Evolutionary conservation across 2,329 filamentous ascomycete genomes (phyloP), one percentile per base, ranked within the genome.

Genomic region (Coniosporium tulheliwenetii): DNA sequence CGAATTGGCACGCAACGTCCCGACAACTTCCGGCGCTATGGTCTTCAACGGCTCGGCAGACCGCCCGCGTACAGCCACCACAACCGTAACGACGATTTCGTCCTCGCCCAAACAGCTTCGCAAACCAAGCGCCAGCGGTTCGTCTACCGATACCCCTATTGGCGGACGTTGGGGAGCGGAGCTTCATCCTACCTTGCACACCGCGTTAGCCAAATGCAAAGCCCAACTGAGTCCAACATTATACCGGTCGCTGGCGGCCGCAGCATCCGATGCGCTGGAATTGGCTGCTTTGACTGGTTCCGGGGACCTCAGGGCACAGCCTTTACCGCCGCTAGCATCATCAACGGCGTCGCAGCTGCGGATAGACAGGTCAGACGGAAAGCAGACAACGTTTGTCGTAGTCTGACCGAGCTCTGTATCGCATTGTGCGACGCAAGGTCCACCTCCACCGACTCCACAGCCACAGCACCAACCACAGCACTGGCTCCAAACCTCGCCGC

Each of bases 341-440:
- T 71, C 39, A 72, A 79, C 43, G 75, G 79, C 29, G 61, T 64
- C 16, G 59, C 63, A 10, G 67, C 66, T 1, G 79, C 83, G 1
- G 89, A 98, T 56, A 77, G 91, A 39, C 85, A 93, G 55, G 69
- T 94, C 12, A 77, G 86, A 38, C 77, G 89, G 46, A 95, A 94
- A 60, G 85, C 85, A 26, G 89, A 98, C 55, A 86, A 82, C 53
- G 77, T 98, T 55, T 96, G 91, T 57, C 81, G 89, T 41, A 91
- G 83, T 53, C 64, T 98, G 48, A 96, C 89, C 0, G 91, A 98
- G 59, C 69, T 98, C 5, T 94, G 85, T 55, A 73, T 98, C 42
- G 83, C 86, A 1, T 65, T 98, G 10, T 65, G 61, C 47, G 65
- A 68, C 19, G 52, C 44, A 29, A 59, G 59, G 39, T 40, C 36